Percentiles rank a stretch among this genome's conserved stretches.
phyloP scores from a whole-genome alignment of 176 grass and related monocot genomes.

The Hordeum vulgare region DNA sequence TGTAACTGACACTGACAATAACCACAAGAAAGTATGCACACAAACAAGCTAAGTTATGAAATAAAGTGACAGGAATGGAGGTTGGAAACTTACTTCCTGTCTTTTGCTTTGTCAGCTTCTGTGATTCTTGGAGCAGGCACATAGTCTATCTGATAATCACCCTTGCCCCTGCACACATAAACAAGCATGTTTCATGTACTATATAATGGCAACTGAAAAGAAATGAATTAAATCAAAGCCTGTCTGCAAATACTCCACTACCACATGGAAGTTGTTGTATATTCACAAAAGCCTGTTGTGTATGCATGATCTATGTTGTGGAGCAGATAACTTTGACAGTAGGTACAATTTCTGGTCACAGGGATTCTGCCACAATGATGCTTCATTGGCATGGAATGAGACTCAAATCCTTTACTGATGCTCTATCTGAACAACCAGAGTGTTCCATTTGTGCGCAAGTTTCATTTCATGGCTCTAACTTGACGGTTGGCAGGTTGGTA shows the following conservation, averaged over 20 bases:
- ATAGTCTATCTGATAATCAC: conserved; percentile 88
- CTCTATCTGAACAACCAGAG: background rate
- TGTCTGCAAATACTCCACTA: background rate
- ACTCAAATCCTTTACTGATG: background rate
- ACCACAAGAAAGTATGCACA: background rate
- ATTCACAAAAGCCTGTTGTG: background rate
- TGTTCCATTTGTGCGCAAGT: background rate
- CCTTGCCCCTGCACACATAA: conserved; percentile 63
- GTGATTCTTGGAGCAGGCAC: conserved; percentile 85
- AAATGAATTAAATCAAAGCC: background rate
- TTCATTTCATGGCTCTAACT: background rate
- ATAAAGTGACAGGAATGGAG: background rate
- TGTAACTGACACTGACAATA: background rate
- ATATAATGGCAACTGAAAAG: background rate
- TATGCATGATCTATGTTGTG: background rate
- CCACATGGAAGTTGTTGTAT: background rate
- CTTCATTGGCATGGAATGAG: background rate
- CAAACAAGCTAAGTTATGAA: background rate
- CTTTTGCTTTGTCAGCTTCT: conserved; percentile 93
- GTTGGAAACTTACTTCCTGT: conserved; percentile 56
- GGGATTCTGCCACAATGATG: background rate
- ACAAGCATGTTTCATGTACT: background rate
- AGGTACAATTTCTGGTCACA: background rate
- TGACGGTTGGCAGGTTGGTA: background rate
- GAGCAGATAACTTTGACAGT: background rate